Conservation (phyloP, 177 flowering plant genomes). For the Vitis hybrid region DNA sequence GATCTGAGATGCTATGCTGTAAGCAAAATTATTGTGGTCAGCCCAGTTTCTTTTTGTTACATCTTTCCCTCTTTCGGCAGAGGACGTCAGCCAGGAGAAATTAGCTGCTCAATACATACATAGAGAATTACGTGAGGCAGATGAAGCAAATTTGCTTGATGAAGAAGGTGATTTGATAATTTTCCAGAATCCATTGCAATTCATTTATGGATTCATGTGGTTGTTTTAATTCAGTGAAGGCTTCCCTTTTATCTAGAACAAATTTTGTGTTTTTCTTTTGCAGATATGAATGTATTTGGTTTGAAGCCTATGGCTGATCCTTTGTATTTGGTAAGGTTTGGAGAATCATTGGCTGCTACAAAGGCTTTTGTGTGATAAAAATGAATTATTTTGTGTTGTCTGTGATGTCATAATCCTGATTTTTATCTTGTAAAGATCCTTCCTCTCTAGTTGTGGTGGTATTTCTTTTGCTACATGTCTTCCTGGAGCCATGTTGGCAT, state of each 20-base stretch:
- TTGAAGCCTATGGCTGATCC: slow-evolving; percentile 77
- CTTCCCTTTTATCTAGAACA: not conserved
- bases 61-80: slow-evolving; percentile 35
- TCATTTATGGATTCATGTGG: not conserved
- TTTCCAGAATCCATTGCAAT: not conserved
- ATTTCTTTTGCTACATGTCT: no score
- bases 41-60: not conserved
- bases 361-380: no score
- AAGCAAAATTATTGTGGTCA: not conserved
- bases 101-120: slow-evolving; percentile 44
- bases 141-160: slow-evolving; percentile 81
- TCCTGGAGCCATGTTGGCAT: no score
- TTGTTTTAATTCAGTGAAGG: not conserved
- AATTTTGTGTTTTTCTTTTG: slow-evolving; percentile 16
- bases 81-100: slow-evolving; percentile 47
- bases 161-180: slow-evolving; percentile 61
- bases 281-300: slow-evolving; percentile 93
- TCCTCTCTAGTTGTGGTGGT: no score
- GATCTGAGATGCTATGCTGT: no score
- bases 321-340: slow-evolving; percentile 65
- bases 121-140: slow-evolving; percentile 58
- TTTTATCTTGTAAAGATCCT: no score
- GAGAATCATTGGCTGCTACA: no score
- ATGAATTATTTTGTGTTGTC: no score
- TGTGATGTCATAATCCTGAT: no score